Evolutionary conservation across 208 protist genomes (phyloP).

Genomic region (Spongospora subterranea): DNA sequence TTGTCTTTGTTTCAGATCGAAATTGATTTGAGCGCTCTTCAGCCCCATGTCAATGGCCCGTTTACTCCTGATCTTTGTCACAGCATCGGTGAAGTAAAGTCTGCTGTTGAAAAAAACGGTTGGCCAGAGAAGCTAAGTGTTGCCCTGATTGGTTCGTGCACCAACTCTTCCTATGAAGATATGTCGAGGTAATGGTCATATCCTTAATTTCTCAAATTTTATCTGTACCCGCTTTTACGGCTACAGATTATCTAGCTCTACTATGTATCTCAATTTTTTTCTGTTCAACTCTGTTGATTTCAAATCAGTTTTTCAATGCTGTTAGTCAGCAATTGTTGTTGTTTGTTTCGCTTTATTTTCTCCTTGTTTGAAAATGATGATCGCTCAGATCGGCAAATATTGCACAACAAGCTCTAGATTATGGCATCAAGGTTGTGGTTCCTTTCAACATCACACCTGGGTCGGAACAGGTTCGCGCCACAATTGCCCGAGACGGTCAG

Average conservation of each 20-base stretch:
- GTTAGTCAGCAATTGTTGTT: neutral
- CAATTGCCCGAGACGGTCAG: slow-evolving; percentile 78
- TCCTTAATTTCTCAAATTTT: no score
- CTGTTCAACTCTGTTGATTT: no score
- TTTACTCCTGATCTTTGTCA: slow-evolving; percentile 79
- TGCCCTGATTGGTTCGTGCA: slow-evolving; percentile 83
- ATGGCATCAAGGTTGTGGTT: slow-evolving; percentile 77
- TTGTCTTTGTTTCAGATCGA: slow-evolving; percentile 71
- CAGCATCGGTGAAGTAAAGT: slow-evolving; percentile 73
- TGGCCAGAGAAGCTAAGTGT: slow-evolving; percentile 80
- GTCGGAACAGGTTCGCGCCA: slow-evolving; percentile 83
- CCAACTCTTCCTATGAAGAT: slow-evolving; percentile 85
- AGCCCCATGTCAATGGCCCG: slow-evolving; percentile 84
- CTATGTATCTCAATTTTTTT: no score
- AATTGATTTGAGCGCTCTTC: slow-evolving; percentile 79
- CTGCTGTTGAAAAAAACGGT: slow-evolving; percentile 72
- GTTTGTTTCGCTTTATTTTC: neutral
- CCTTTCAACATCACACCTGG: slow-evolving; percentile 82
- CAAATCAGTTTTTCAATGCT: neutral
- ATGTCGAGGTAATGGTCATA: slow-evolving; percentile 79
- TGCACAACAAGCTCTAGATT: slow-evolving; percentile 75
- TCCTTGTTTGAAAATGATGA: neutral
- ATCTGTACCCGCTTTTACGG: no score
- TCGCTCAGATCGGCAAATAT: slow-evolving; percentile 60
- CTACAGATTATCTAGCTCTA: no score